These are phyloP conservation scores for Alternaria gansuensis DNA, from an alignment of 2,329 filamentous ascomycete species.

Conservation along the genomic window DNA sequence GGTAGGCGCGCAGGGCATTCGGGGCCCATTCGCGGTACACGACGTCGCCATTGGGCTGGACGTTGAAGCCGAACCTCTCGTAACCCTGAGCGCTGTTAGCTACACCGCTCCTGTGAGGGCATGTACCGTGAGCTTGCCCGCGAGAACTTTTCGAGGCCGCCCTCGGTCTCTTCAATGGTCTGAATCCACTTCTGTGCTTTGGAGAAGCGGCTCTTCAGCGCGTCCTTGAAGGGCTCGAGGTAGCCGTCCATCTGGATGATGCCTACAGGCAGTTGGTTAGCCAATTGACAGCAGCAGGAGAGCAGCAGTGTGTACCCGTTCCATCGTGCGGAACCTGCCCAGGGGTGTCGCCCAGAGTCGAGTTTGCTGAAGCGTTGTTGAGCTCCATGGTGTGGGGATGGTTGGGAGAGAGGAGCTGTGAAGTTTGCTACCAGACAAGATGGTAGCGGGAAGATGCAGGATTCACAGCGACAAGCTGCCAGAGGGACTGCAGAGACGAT, in stretches of 20 bases:
- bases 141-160: slow-evolving; percentile 90
- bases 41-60: slow-evolving; percentile 83
- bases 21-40: slow-evolving; percentile 96
- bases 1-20: slow-evolving; percentile 81
- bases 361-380: slow-evolving; percentile 58
- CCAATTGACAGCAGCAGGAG: slow-evolving; percentile 15
- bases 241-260: slow-evolving; percentile 89
- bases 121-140: slow-evolving; percentile 63
- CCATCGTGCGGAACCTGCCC: slow-evolving; percentile 71
- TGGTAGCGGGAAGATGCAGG: slow-evolving; percentile 21
- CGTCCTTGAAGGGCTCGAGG: slow-evolving; percentile 83
- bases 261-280: slow-evolving; percentile 64
- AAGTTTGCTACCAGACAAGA: slow-evolving; percentile 18
- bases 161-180: slow-evolving; percentile 81
- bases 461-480: slow-evolving; percentile 8
- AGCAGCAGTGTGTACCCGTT: slow-evolving; percentile 64
- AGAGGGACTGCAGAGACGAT: slow-evolving; percentile 21
- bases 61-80: slow-evolving; percentile 86
- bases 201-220: slow-evolving; percentile 77
- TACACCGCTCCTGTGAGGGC: not conserved
- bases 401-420: slow-evolving; percentile 19
- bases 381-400: slow-evolving; percentile 47
- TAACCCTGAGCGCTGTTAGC: slow-evolving; percentile 69
- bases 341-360: slow-evolving; percentile 56
- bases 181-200: slow-evolving; percentile 89